phyloP scores from a whole-genome alignment of 2,329 filamentous ascomycete genomes.

The Aspergillus pseudoglaucus region DNA sequence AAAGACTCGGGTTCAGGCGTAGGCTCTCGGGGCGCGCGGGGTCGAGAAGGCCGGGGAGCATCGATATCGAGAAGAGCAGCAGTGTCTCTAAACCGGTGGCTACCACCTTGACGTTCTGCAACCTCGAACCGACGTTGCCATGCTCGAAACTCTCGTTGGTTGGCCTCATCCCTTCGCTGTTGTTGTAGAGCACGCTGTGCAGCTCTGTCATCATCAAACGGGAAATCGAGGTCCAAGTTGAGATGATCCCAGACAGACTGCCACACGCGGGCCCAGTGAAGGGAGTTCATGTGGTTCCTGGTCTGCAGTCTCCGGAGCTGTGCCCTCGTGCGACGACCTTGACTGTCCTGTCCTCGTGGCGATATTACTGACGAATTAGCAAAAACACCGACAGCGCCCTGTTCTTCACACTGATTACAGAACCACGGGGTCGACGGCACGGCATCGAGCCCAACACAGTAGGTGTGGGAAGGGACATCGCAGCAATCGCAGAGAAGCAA shows the following conservation, averaged over 20 bases:
- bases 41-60: conserved; percentile 34
- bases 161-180: conserved; percentile 41
- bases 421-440: conserved; percentile 80
- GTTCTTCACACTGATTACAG: conserved; percentile 69
- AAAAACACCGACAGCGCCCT: conserved; percentile 35
- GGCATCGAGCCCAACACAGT: conserved; percentile 75
- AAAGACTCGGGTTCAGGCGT: conserved; percentile 61
- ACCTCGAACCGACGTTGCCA: conserved; percentile 83
- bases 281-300: conserved; percentile 37
- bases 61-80: conserved; percentile 54
- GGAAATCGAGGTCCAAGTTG: conserved; percentile 75
- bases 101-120: conserved; percentile 70
- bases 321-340: conserved; percentile 42
- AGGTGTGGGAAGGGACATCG: conserved; percentile 82
- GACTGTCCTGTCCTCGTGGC: conserved; percentile 36
- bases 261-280: conserved; percentile 75
- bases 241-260: conserved; percentile 77
- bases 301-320: conserved; percentile 38
- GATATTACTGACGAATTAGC: conserved; percentile 27
- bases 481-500: conserved; percentile 88
- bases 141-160: conserved; percentile 55
- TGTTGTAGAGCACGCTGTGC: conserved; percentile 52
- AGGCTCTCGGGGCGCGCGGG: conserved; percentile 31
- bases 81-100: conserved; percentile 64
- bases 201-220: conserved; percentile 68